Evolutionary conservation across 176 grass and related monocot species (phyloP).

Genomic region (Thalia dealbata): DNA sequence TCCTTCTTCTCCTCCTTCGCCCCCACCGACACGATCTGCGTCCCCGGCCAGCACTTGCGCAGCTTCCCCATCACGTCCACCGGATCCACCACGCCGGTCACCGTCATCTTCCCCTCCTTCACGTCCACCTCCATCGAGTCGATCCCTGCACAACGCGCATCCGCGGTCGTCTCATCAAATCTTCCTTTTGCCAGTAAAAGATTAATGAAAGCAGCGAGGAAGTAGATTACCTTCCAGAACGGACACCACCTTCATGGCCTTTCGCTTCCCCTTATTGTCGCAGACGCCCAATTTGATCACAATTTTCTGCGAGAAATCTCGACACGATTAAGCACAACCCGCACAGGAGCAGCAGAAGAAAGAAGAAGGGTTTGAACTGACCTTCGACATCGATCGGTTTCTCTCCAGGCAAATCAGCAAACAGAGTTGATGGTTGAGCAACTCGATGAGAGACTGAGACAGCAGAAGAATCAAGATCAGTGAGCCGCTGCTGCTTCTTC

Average conservation of each 20-base stretch:
- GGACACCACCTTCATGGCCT: slow-evolving; percentile 7
- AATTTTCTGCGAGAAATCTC: slow-evolving; percentile 1
- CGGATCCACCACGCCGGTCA: slow-evolving; percentile 66
- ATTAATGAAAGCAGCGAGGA: neutral
- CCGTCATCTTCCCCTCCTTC: slow-evolving; percentile 67
- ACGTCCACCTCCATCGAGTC: slow-evolving; percentile 56
- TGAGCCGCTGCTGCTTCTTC: neutral
- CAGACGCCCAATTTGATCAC: neutral
- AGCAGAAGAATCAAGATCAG: neutral
- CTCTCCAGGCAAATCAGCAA: neutral
- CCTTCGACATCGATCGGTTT: neutral
- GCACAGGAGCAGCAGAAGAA: neutral
- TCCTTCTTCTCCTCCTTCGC: slow-evolving; percentile 61
- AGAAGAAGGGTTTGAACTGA: neutral
- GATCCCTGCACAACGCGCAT: slow-evolving; percentile 56
- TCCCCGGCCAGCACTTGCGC: slow-evolving; percentile 52
- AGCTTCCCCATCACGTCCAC: slow-evolving; percentile 63
- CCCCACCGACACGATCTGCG: slow-evolving; percentile 49
- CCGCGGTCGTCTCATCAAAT: too few species aligned
- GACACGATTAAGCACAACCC: too few species aligned
- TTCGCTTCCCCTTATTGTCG: neutral
- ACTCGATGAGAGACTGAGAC: neutral
- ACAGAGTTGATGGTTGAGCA: too few species aligned
- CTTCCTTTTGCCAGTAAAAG: too few species aligned
- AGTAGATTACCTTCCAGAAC: neutral